Percentiles rank a stretch among this genome's conserved stretches.
These are phyloP conservation scores for Cydonia oblonga DNA, from an alignment of 331 rosid species.

Conservation along the genomic window DNA sequence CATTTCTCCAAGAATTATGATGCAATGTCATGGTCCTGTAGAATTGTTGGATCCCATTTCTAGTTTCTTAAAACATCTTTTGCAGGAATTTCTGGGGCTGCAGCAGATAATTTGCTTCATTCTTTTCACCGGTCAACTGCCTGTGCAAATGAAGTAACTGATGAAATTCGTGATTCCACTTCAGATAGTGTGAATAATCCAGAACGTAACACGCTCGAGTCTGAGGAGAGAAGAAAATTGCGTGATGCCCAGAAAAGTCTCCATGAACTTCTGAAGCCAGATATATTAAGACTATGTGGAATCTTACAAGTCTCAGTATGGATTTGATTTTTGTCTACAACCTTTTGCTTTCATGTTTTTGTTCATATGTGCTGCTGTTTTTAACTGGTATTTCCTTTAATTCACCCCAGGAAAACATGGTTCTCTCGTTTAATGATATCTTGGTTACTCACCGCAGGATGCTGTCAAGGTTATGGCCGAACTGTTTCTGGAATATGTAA, in stretches of 20 bases:
- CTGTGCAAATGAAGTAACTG: constrained; percentile 12
- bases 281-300: constrained; percentile 48
- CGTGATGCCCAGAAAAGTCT: constrained; percentile 43
- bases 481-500: constrained; percentile 51
- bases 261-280: constrained; percentile 54
- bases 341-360: not conserved
- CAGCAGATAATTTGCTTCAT: constrained; percentile 17
- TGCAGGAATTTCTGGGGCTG: constrained; percentile 21
- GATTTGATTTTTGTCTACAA: constrained; percentile 5
- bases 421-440: not conserved
- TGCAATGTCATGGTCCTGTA: not conserved
- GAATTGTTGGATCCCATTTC: not conserved
- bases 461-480: constrained; percentile 38
- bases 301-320: constrained; percentile 68
- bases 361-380: not conserved
- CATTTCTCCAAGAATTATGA: not conserved
- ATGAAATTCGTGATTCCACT: constrained; percentile 8
- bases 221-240: constrained; percentile 33
- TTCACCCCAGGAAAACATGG: not conserved
- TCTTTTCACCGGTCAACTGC: constrained; percentile 17
- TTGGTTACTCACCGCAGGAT: constrained; percentile 42
- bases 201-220: constrained; percentile 22
- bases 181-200: constrained; percentile 13
- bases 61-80: constrained; percentile 1
- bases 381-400: not conserved